A percentile compares a stretch with the other conserved stretches of the same genome.
Evolutionary conservation across 1,284 basidiomycete species (phyloP).

Genomic region (Malassezia sympodialis): DNA sequence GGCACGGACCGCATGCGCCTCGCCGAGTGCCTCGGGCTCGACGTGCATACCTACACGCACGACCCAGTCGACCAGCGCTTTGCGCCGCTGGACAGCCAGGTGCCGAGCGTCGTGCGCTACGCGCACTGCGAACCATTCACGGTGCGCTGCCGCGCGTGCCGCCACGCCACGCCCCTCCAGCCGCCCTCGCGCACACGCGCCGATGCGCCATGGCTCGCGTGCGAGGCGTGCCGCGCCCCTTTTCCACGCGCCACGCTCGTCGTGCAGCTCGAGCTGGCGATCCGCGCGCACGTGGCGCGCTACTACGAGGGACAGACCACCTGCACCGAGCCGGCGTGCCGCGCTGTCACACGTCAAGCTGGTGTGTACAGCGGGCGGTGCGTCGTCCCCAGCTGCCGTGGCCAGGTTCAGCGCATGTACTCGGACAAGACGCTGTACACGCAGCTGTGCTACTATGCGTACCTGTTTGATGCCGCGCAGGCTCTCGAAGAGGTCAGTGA

Average conservation of each 20-base stretch:
- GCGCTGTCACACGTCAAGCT: conserved; percentile 75
- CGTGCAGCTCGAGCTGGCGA: conserved; percentile 74
- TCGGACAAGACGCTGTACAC: conserved; percentile 42
- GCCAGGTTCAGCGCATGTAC: conserved; percentile 25
- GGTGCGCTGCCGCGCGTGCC: conserved; percentile 32
- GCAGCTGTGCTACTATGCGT: conserved; percentile 39
- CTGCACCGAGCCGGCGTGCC: conserved; percentile 78
- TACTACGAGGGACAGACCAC: conserved; percentile 84
- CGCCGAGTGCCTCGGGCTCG: conserved; percentile 88
- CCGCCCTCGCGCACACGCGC: conserved; percentile 16
- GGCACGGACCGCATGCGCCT: conserved; percentile 82
- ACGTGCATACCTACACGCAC: conserved; percentile 64
- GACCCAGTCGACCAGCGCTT: conserved; percentile 57
- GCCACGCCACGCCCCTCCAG: conserved; percentile 15
- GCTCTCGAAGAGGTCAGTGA: conserved; percentile 4
- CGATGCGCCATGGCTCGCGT: conserved; percentile 2
- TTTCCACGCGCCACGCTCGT: conserved; percentile 60
- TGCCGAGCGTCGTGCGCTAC: conserved; percentile 74
- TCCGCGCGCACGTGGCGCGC: conserved; percentile 63
- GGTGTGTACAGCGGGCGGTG: conserved; percentile 67
- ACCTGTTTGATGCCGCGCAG: conserved; percentile 28
- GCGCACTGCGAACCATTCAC: conserved; percentile 28
- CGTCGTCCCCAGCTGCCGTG: conserved; percentile 31
- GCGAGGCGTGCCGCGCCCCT: conserved; percentile 53
- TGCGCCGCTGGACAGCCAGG: conserved; percentile 74